phyloP scores from a whole-genome alignment of 139 green algal genomes.

The Chlamydomonas sphaeroides region DNA sequence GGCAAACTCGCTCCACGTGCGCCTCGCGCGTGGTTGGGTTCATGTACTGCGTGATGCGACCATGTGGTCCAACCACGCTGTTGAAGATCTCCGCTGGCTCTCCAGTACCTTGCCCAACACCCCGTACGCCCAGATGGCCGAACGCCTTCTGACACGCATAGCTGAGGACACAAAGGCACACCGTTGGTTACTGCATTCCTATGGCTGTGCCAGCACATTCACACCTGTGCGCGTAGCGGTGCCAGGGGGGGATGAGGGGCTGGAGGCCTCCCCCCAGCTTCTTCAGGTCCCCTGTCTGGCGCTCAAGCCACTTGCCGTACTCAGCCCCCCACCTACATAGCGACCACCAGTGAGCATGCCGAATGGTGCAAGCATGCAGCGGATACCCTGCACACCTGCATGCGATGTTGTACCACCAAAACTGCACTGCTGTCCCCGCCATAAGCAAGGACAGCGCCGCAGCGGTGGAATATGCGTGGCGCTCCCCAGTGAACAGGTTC shows the following conservation, averaged over 20 bases:
- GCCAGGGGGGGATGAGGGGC: not conserved
- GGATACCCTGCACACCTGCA: not conserved
- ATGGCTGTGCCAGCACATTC: too few species aligned
- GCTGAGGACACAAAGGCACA: not conserved
- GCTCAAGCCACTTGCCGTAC: slow-evolving; percentile 3
- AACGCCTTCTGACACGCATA: not conserved
- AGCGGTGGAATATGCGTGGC: not conserved
- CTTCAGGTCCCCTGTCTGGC: not conserved
- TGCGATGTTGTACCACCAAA: slow-evolving; percentile 7
- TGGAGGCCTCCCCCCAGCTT: not conserved
- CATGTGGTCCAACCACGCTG: not conserved
- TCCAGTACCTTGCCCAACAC: not conserved
- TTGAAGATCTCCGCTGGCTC: not conserved
- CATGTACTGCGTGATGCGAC: not conserved
- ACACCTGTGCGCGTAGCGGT: too few species aligned
- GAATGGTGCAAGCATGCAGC: too few species aligned
- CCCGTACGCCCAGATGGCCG: not conserved
- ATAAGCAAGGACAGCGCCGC: not conserved
- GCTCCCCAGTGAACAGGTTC: not conserved
- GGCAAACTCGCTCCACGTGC: not conserved
- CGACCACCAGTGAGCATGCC: too few species aligned
- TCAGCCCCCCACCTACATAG: not conserved
- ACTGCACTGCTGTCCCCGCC: not conserved
- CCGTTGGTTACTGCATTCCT: too few species aligned
- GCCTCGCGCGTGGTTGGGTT: not conserved